Evolutionary conservation across 129 eudicot genomes (phyloP), one percentile per base, ranked within the genome.

Genomic region (Chrysanthemum lavandulifolium): DNA sequence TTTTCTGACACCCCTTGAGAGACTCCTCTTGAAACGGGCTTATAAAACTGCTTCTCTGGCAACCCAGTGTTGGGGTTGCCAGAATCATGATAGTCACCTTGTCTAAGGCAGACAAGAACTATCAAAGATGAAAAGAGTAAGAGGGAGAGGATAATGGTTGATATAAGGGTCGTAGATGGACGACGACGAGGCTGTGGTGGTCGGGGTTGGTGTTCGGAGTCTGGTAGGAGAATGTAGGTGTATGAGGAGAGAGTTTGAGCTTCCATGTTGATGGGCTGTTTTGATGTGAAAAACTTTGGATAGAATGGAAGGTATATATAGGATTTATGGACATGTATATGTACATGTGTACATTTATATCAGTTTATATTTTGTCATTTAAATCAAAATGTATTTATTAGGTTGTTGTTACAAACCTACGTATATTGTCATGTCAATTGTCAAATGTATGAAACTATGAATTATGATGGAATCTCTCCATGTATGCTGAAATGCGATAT

Each of bases 1-100:
- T 87, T 87, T 67, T 84, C 87, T 72, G 93, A 84, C 77, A 84
- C 93, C 7, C 93, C 89, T 31, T 84, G 76, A 25, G 81, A n/a
- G 67, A 72, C 89, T 67, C 89, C 89, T 72, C 89, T 74, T n/a
- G 92, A 84, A 56, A 61, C 6, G 82, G 77, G 60, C 12, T 59
- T 59, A 54, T 54, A 40, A 40, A 40, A 6, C 58, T 5, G 16
- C 36, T 25, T 45, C 49, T 69, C 73, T 13, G 73, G 11, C 29
- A 11, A 4, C 15, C 57, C 57, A n/a, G 18, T 16, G 12, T 50
- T 65, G 53, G 72, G 57, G 33, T 7, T 0, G 31, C 15, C 73
- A 19, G 29, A 18, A 6, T 67, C 29, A 43, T 43, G 62, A 59
- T 50, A 27, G 13, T 59, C 31, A 59, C 3, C 63, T 69, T 43